Percentiles rank a stretch among this genome's conserved stretches.
These are phyloP conservation scores for Grifola frondosa DNA, from an alignment of 1,284 basidiomycete species.

Conservation along the genomic window DNA sequence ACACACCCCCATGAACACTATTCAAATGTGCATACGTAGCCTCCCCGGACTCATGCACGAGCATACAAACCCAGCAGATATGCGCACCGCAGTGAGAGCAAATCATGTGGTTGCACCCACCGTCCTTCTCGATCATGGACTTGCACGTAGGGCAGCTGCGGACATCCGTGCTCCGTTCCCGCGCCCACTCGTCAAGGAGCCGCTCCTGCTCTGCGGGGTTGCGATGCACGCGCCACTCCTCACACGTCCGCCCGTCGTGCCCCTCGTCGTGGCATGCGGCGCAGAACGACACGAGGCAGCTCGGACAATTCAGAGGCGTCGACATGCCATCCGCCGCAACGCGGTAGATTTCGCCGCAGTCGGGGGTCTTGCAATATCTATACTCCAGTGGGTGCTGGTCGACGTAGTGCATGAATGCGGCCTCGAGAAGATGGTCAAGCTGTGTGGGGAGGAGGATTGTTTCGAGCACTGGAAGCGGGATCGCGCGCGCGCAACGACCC, in stretches of 20 bases:
- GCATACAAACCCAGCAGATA: slow-evolving; percentile 32
- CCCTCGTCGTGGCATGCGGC: slow-evolving; percentile 33
- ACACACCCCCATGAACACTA: too few relatives aligned
- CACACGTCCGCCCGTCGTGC: slow-evolving; percentile 54
- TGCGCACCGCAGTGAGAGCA: slow-evolving; percentile 28
- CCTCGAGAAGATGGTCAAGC: slow-evolving; percentile 46
- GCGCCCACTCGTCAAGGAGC: slow-evolving; percentile 33
- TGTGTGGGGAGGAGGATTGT: slow-evolving; percentile 42
- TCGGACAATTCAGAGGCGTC: slow-evolving; percentile 42
- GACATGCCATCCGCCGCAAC: slow-evolving; percentile 28
- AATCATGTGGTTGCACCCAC: slow-evolving; percentile 33
- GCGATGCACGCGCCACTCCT: slow-evolving; percentile 40
- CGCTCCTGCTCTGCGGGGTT: slow-evolving; percentile 36
- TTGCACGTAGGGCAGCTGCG: slow-evolving; percentile 30
- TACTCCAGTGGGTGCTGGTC: slow-evolving; percentile 45
- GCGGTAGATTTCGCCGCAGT: slow-evolving; percentile 56
- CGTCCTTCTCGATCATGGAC: slow-evolving; percentile 26
- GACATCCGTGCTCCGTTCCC: slow-evolving; percentile 25
- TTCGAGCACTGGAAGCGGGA: slow-evolving; percentile 51
- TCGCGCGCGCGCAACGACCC: slow-evolving; percentile 42
- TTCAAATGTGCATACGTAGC: too few relatives aligned
- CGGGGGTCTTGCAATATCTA: slow-evolving; percentile 56
- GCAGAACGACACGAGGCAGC: slow-evolving; percentile 53
- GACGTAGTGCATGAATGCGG: slow-evolving; percentile 44
- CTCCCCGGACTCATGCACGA: too few relatives aligned